A percentile compares a stretch with the other conserved stretches of the same genome.
These are phyloP conservation scores for Actinomortierella wolfii DNA, from an alignment of 371 early-diverging fungal species.

Conservation along the genomic window DNA sequence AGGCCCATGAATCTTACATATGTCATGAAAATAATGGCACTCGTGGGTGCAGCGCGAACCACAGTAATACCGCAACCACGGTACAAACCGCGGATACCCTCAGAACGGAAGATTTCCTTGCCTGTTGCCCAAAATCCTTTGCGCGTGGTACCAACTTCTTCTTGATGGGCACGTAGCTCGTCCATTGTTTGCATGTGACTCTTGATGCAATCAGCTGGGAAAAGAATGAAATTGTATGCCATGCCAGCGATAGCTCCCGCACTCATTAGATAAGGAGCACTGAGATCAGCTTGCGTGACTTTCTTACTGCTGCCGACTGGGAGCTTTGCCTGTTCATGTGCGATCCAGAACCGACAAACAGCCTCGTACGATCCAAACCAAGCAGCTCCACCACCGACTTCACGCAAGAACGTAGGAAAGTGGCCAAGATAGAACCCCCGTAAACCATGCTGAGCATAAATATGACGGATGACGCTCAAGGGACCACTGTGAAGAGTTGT, in stretches of 20 bases:
- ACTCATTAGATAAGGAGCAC: conserved; percentile 71
- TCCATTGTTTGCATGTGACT: conserved; percentile 91
- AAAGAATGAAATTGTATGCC: conserved; percentile 87
- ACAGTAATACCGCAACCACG: conserved; percentile 94
- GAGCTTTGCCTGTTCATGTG: conserved; percentile 42
- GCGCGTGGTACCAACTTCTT: conserved; percentile 6
- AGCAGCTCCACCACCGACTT: conserved; percentile 90
- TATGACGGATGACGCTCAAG: conserved; percentile 69
- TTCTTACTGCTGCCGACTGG: conserved; percentile 17
- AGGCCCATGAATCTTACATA: conserved; percentile 56
- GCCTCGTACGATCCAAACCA: conserved; percentile 97
- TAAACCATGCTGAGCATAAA: conserved; percentile 74
- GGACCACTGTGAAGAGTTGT: conserved; percentile 67
- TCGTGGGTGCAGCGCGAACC: conserved; percentile 87
- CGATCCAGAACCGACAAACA: conserved; percentile 65
- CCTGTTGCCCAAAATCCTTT: conserved; percentile 62
- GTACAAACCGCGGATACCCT: conserved; percentile 89
- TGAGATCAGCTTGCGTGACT: conserved; percentile 62
- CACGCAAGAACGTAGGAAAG: conserved; percentile 86
- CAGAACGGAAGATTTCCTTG: conserved; percentile 70
- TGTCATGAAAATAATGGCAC: conserved; percentile 90
- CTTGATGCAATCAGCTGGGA: conserved; percentile 96
- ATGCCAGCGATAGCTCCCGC: conserved; percentile 95
- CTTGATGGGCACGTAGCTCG: conserved; percentile 44
- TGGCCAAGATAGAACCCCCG: conserved; percentile 90